Evolutionary conservation across 176 grass and related monocot genomes (phyloP), one percentile per base, ranked within the genome.

Genomic region (Zoysia pacifica): DNA sequence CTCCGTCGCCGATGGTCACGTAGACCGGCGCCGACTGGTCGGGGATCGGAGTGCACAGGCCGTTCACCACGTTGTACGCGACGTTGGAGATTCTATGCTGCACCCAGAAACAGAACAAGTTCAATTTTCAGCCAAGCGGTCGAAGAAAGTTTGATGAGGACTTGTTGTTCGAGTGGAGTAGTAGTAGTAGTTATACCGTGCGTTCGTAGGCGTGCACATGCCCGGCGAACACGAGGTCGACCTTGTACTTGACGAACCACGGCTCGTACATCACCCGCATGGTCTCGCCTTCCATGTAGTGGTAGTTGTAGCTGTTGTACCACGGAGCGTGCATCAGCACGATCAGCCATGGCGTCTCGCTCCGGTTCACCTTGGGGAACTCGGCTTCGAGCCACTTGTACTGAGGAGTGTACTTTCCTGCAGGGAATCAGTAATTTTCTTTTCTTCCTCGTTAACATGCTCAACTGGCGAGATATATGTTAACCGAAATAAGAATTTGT

Each of bases 231-330:
- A 94, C 89, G 16, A 85, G 7, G 66, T 97, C 91, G 3, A 97
- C 94, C 79, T 97, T 97, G 83, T 94, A 91, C 78, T 89, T 87
- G 11, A 97, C 91, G 11, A 97, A 94, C 94, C 91, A 97, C 4
- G 68, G 70, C 76, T 97, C 94, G 12, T 85, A 97, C 80, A 97
- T 90, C 15, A 97, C 94, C 85, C 91, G 83, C 95, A 97, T 97
- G 69, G 74, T 87, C 77, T 97, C 91, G 18, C 95, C 95, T 83
- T 97, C 94, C 95, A 97, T 97, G 62, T 92, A 94, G 62, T 94
- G 95, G 53, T 97, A 92, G 74, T 94, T 92, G 49, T 97, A 94
- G 85, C 94, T 97, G 78, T 97, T 97, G 53, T 97, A 97, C 94
- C 91, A 97, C 12, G 95, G 95, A 42, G 95, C 74, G 18, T 97